Base-by-base conservation (phyloP, 2,329 filamentous ascomycete species). In the Cladophialophora bantiana region DNA sequence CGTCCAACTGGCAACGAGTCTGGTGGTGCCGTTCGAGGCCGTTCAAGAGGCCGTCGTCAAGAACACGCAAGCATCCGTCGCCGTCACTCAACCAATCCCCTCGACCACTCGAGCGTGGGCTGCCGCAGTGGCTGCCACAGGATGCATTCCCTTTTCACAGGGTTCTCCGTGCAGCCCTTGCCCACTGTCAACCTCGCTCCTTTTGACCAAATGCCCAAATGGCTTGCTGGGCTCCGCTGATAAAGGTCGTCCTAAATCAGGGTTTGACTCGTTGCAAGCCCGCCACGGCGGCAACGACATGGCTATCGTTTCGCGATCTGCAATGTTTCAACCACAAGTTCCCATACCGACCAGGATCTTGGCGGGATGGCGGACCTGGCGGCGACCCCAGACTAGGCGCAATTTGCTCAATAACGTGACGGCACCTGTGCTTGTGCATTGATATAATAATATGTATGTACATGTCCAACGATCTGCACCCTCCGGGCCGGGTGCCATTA, bases 51-150 rank as follows among this genome's bases (percentile, higher is more conserved):
- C 67, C 60, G 59, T 58, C 63, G 63, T 64, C 56, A 64, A 65
- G 60, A 68, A 60, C 54, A 64, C 50, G 54, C 53, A 52, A 55
- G 48, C 67, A 66, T 68, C 53, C 63, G 62, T 53, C 61, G 63
- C 64, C 64, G 59, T 57, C 67, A 59, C 64, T 62, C 56, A 35
- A 64, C 64, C 67, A 68, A 68, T 68, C 67, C 67, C 45, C 50
- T 57, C 59, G 55, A 54, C 59, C 31, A 38, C 50, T 61, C 53
- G 60, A 48, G 34, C 64, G 67, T 68, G 40, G 67, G 63, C 67
- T 68, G 67, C 63, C 63, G 67, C 67, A 64, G 63, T 64, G 67
- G 67, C 63, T 66, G 67, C 63, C 63, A 68, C 63, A 66, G 53
- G 59, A 56, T 53, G 60, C 59, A 53, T 55, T 50, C 15, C 38